Percentiles rank a stretch among this genome's conserved stretches.
These are phyloP conservation scores for Collariella sp. DNA, from an alignment of 495 filamentous ascomycete genomes.

Conservation along the genomic window DNA sequence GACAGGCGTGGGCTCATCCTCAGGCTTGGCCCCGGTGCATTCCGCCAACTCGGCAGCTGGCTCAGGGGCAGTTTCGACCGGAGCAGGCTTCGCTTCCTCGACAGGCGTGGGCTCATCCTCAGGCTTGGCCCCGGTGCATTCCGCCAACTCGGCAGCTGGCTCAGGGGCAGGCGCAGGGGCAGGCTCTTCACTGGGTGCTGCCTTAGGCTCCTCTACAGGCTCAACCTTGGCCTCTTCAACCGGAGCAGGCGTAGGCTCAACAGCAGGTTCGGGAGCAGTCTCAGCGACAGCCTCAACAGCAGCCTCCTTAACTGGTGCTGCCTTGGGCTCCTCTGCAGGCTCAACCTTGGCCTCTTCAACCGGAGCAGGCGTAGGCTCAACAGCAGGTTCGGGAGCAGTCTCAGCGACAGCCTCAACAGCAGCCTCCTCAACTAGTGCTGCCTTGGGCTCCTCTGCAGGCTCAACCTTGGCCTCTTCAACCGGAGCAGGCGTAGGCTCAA, in stretches of 20 bases:
- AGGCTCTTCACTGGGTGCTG: slow-evolving; percentile 4
- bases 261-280: too few relatives aligned
- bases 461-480: not conserved
- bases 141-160: not conserved
- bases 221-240: not conserved
- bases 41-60: not conserved
- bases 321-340: not conserved
- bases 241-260: too few relatives aligned
- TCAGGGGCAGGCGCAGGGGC: not conserved
- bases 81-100: slow-evolving; percentile 4
- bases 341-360: not conserved
- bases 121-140: not conserved
- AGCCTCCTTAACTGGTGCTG: slow-evolving; percentile 10
- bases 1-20: not conserved
- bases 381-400: too few relatives aligned
- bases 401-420: slow-evolving; percentile 1
- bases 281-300: slow-evolving; percentile 1
- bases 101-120: slow-evolving; percentile 5
- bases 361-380: too few relatives aligned
- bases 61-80: slow-evolving; percentile 5
- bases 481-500: not conserved
- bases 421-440: slow-evolving; percentile 10
- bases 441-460: not conserved
- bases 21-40: not conserved
- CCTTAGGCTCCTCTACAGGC: slow-evolving; percentile 4